phyloP scores from a whole-genome alignment of 257 asterid species.

The Paraleonurus japonicus region DNA sequence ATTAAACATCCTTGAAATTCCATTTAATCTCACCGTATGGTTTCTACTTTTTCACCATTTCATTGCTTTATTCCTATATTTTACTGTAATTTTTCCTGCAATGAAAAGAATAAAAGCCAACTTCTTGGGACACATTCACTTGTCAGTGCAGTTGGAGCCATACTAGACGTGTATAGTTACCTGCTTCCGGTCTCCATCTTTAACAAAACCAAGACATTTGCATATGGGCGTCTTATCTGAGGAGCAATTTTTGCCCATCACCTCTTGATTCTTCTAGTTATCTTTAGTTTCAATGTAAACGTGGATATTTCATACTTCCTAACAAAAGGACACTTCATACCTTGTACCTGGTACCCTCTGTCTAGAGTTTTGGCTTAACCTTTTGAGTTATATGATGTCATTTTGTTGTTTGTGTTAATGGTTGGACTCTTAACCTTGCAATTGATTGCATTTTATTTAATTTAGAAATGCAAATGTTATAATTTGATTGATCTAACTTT shows the following conservation, averaged over 20 bases:
- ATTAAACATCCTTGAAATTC: not conserved
- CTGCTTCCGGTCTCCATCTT: not conserved
- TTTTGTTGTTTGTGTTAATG: not conserved
- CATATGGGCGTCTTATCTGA: not conserved
- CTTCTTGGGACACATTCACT: not conserved
- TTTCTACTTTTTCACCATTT: not conserved
- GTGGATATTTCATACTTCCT: too few relatives aligned
- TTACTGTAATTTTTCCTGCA: not conserved
- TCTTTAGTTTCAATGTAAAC: not conserved
- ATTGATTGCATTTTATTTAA: not conserved
- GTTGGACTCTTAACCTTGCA: not conserved
- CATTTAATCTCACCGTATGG: not conserved
- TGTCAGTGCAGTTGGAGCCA: not conserved
- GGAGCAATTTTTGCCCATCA: not conserved
- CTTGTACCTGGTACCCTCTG: not conserved
- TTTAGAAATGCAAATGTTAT: not conserved
- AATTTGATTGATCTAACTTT: not conserved
- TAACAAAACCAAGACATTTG: not conserved
- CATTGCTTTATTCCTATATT: not conserved
- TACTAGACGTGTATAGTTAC: not conserved
- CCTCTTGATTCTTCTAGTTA: not conserved
- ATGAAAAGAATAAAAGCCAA: not conserved
- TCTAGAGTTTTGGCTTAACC: not conserved
- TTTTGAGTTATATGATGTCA: not conserved
- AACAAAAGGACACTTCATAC: too few relatives aligned